Evolutionary conservation across 2,329 filamentous ascomycete genomes (phyloP).

Genomic region (Fusarium tuaranense): DNA sequence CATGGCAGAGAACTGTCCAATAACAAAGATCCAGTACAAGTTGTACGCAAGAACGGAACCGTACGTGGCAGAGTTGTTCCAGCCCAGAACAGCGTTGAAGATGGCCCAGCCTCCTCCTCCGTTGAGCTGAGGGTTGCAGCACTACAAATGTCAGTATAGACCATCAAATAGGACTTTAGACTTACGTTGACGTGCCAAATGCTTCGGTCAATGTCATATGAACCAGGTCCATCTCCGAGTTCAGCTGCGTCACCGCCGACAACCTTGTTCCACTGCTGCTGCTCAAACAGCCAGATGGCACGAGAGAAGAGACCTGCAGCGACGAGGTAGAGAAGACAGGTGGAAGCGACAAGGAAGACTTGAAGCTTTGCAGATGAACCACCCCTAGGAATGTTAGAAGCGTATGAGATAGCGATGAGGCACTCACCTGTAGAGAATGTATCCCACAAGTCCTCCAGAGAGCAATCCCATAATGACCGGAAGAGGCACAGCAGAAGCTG

Average conservation of each 20-base stretch:
- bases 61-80: slow-evolving; percentile 90
- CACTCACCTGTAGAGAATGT: slow-evolving; percentile 78
- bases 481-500: slow-evolving; percentile 81
- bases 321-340: slow-evolving; percentile 86
- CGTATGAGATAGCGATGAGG: fast-evolving
- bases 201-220: slow-evolving; percentile 81
- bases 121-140: slow-evolving; percentile 79
- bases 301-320: slow-evolving; percentile 85
- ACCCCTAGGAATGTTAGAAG: slow-evolving; percentile 47
- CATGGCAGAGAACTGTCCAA: slow-evolving; percentile 75
- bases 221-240: slow-evolving; percentile 73
- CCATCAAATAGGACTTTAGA: slow-evolving; percentile 22
- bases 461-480: slow-evolving; percentile 78
- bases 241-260: slow-evolving; percentile 69
- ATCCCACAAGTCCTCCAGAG: slow-evolving; percentile 76
- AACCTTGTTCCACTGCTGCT: slow-evolving; percentile 74
- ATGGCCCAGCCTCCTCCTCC: slow-evolving; percentile 87
- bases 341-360: slow-evolving; percentile 83
- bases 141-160: slow-evolving; percentile 58
- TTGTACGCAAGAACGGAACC: slow-evolving; percentile 90
- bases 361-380: slow-evolving; percentile 65
- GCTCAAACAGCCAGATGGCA: slow-evolving; percentile 80
- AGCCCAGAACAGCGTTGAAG: slow-evolving; percentile 87
- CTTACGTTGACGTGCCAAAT: slow-evolving; percentile 87
- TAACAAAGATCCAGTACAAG: slow-evolving; percentile 84